Evolutionary conservation across 176 grass and related monocot genomes (phyloP).

Genomic region (Elaeis guineensis): DNA sequence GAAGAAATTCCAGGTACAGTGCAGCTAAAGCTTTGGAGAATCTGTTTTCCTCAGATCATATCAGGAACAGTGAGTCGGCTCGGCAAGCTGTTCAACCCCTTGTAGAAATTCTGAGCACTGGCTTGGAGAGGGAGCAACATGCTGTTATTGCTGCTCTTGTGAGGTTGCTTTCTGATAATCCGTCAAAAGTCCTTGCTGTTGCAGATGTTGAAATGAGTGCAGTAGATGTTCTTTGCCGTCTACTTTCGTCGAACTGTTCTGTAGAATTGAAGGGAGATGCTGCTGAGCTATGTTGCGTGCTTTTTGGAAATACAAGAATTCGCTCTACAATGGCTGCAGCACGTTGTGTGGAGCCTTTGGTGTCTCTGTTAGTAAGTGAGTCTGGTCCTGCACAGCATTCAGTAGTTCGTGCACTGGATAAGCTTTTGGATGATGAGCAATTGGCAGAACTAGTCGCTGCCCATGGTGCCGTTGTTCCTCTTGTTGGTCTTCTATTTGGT

Average conservation of each 20-base stretch:
- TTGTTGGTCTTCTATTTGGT: slow-evolving; percentile 90
- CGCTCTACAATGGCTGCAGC: slow-evolving; percentile 87
- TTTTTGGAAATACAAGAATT: slow-evolving; percentile 96
- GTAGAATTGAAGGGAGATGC: slow-evolving; percentile 92
- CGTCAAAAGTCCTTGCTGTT: slow-evolving; percentile 78
- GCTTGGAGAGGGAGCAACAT: slow-evolving; percentile 95
- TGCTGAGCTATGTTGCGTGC: slow-evolving; percentile 83
- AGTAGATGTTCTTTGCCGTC: slow-evolving; percentile 87
- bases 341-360: slow-evolving; percentile 86
- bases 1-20: slow-evolving; percentile 96
- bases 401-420: slow-evolving; percentile 94
- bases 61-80: slow-evolving; percentile 89
- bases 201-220: slow-evolving; percentile 96
- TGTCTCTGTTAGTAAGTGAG: slow-evolving; percentile 77
- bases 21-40: slow-evolving; percentile 96
- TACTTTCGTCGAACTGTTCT: slow-evolving; percentile 82
- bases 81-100: slow-evolving; percentile 92
- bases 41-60: slow-evolving; percentile 92
- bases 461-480: slow-evolving; percentile 77
- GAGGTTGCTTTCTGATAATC: slow-evolving; percentile 85
- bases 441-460: slow-evolving; percentile 83
- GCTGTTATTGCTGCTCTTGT: slow-evolving; percentile 97
- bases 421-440: slow-evolving; percentile 94
- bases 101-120: slow-evolving; percentile 96
- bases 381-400: slow-evolving; percentile 75